phyloP scores from a whole-genome alignment of 2,329 filamentous ascomycete species.

The Claviceps sp. region DNA sequence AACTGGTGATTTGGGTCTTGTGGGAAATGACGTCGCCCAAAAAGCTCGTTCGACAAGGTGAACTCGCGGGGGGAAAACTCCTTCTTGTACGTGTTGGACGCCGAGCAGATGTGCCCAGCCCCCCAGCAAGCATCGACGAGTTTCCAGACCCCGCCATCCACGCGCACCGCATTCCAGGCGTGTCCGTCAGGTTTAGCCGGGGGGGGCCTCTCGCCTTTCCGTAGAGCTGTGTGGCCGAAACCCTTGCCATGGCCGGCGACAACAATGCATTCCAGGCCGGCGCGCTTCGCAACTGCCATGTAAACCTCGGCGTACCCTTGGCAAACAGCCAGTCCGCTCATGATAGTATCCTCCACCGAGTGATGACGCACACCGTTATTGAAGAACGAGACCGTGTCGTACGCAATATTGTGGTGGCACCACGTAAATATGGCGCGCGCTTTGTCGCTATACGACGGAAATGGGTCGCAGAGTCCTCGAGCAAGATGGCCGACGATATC shows the following conservation, averaged over 20 bases:
- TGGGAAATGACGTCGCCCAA: constrained; percentile 73
- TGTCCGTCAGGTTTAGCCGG: constrained; percentile 51
- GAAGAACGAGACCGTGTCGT: constrained; percentile 73
- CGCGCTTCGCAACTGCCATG: constrained; percentile 60
- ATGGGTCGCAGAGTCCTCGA: constrained; percentile 62
- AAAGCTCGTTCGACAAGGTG: constrained; percentile 56
- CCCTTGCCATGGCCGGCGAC: constrained; percentile 78
- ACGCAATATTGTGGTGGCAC: constrained; percentile 86
- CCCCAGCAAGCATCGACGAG: constrained; percentile 90
- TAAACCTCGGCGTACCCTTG: constrained; percentile 83
- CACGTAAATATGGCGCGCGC: constrained; percentile 87
- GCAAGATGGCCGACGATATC: constrained; percentile 64
- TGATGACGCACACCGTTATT: constrained; percentile 51
- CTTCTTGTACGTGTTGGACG: constrained; percentile 46
- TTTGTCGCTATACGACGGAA: constrained; percentile 76
- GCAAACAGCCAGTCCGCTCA: constrained; percentile 73
- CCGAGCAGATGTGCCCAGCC: constrained; percentile 51
- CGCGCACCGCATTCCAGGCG: constrained; percentile 86
- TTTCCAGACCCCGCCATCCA: constrained; percentile 84
- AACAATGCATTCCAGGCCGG: constrained; percentile 65
- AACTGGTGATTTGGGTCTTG: constrained; percentile 55
- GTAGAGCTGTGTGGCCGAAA: constrained; percentile 52
- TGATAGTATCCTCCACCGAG: constrained; percentile 60
- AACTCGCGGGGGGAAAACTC: constrained; percentile 53
- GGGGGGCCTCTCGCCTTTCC: constrained; percentile 52